Conservation (phyloP, 2,329 filamentous ascomycete species). For the Fusarium sulawesiense region DNA sequence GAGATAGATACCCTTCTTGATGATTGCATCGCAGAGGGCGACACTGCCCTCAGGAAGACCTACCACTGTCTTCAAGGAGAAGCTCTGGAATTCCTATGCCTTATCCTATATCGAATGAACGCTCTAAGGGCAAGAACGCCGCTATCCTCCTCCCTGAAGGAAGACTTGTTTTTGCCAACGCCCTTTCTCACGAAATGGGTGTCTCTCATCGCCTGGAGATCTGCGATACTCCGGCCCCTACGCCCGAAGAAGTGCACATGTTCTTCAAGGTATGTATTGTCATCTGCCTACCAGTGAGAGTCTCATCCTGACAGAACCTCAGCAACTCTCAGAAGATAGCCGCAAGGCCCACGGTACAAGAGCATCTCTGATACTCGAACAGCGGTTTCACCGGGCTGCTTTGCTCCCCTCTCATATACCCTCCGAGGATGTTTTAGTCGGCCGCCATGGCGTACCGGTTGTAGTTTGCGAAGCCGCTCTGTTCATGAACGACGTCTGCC, state of each 20-base stretch:
- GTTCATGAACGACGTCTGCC: too few species aligned
- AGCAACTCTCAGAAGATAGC: conserved; percentile 56
- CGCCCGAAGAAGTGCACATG: conserved; percentile 54
- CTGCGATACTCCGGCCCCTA: conserved; percentile 49
- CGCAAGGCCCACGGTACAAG: conserved; percentile 51
- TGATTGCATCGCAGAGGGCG: too few species aligned
- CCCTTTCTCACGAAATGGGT: conserved; percentile 59
- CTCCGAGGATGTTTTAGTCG: too few species aligned
- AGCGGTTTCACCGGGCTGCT: too few species aligned
- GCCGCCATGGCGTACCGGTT: too few species aligned
- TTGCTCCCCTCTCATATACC: too few species aligned
- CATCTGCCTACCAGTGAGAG: neutral
- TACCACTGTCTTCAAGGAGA: too few species aligned
- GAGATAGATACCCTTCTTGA: too few species aligned
- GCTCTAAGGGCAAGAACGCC: conserved; percentile 11
- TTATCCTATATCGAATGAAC: neutral
- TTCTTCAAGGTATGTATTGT: conserved; percentile 58
- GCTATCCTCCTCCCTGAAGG: conserved; percentile 30
- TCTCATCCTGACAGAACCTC: conserved; percentile 17
- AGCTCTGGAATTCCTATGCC: too few species aligned
- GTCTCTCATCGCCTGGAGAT: conserved; percentile 61
- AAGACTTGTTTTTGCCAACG: conserved; percentile 47
- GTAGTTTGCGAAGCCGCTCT: too few species aligned
- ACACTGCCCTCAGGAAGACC: too few species aligned
- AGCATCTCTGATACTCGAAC: too few species aligned